phyloP scores from a whole-genome alignment of 1,284 basidiomycete genomes.

The Malassezia cuniculi region DNA sequence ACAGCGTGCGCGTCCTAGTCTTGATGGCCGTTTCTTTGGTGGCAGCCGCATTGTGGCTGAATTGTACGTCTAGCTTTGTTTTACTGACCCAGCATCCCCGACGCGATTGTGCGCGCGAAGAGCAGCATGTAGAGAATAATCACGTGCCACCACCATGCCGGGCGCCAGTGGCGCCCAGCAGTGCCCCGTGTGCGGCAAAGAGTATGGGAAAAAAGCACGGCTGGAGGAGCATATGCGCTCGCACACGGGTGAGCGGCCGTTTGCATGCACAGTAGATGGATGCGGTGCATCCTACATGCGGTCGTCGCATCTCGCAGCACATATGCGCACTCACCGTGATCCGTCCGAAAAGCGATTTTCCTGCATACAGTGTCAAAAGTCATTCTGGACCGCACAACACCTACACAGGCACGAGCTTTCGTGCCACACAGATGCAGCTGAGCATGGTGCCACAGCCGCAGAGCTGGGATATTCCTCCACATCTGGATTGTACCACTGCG shows the following conservation, averaged over 20 bases:
- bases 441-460: background rate
- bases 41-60: slow-evolving; percentile 37
- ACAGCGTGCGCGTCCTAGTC: slow-evolving; percentile 67
- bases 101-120: slow-evolving; percentile 6
- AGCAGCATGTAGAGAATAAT: background rate
- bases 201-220: slow-evolving; percentile 11
- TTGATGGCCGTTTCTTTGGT: slow-evolving; percentile 61
- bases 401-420: slow-evolving; percentile 8
- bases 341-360: background rate
- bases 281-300: slow-evolving; percentile 14
- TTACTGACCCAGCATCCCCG: slow-evolving; percentile 4
- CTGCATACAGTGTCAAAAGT: slow-evolving; percentile 9
- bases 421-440: slow-evolving; percentile 6
- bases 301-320: slow-evolving; percentile 10
- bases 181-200: slow-evolving; percentile 4
- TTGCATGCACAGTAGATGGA: slow-evolving; percentile 4
- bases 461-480: slow-evolving; percentile 1
- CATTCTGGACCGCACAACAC: slow-evolving; percentile 13
- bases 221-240: slow-evolving; percentile 10
- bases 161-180: background rate
- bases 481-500: slow-evolving; percentile 5
- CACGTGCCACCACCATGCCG: background rate
- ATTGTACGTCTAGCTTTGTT: slow-evolving; percentile 21
- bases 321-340: slow-evolving; percentile 12
- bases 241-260: slow-evolving; percentile 15